Evolutionary conservation across 2,329 filamentous ascomycete genomes (phyloP).

Genomic region (Penicillium thymicola): DNA sequence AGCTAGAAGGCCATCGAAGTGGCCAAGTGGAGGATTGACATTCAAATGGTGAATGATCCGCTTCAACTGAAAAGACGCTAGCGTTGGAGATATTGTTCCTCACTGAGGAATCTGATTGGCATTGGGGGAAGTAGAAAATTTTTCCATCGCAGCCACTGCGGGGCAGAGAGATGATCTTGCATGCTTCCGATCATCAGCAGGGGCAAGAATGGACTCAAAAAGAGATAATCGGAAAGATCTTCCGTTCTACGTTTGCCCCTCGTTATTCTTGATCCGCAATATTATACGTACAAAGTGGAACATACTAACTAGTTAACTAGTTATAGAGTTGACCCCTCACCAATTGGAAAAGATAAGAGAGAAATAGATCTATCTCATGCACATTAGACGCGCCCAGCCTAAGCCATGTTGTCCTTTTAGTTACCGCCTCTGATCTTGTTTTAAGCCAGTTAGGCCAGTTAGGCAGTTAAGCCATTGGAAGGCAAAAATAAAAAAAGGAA

Average conservation of each 20-base stretch:
- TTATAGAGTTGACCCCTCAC: neutral
- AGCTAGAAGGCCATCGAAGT: constrained; percentile 6
- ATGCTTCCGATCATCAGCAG: constrained; percentile 10
- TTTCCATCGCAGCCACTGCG: constrained; percentile 18
- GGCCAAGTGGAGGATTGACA: constrained; percentile 2
- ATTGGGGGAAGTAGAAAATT: constrained; percentile 12
- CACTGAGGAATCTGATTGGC: constrained; percentile 12
- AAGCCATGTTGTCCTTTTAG: constrained; percentile 10
- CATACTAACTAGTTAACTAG: too few species aligned
- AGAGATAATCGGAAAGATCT: constrained; percentile 8
- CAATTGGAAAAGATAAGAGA: neutral
- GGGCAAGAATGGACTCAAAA: constrained; percentile 1
- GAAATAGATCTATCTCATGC: constrained; percentile 21
- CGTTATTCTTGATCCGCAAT: neutral
- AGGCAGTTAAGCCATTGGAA: neutral
- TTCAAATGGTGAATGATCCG: neutral
- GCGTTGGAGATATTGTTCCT: constrained; percentile 4
- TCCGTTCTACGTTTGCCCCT: neutral
- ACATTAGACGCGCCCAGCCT: constrained; percentile 6
- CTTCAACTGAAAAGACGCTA: constrained; percentile 12
- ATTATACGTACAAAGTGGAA: neutral
- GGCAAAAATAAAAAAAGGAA: neutral
- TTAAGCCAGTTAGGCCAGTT: neutral
- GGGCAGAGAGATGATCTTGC: constrained; percentile 26
- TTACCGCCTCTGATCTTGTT: constrained; percentile 16